Evolutionary conservation across 1,139 yeast genomes (phyloP).

Genomic region (Protomyces inouyei): DNA sequence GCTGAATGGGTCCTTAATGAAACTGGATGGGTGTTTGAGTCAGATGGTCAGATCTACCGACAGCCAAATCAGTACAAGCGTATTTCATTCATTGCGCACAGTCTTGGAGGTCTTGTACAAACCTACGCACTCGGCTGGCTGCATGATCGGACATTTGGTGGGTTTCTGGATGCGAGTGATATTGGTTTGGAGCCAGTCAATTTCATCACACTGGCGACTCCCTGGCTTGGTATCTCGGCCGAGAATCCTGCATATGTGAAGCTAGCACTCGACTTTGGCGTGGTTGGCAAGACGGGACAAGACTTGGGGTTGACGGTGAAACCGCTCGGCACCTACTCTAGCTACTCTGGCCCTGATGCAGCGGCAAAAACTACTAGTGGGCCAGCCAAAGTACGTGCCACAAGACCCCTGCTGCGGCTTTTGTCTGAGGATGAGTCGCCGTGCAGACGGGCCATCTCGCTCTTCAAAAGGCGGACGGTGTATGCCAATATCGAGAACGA

Average conservation of each 20-base stretch:
- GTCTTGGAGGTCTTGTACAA: slow-evolving; percentile 87
- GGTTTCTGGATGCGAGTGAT: slow-evolving; percentile 49
- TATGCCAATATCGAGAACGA: slow-evolving; percentile 79
- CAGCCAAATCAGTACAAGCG: slow-evolving; percentile 42
- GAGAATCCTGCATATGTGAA: slow-evolving; percentile 88
- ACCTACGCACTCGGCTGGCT: slow-evolving; percentile 85
- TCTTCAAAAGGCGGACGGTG: slow-evolving; percentile 64
- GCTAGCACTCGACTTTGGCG: slow-evolving; percentile 76
- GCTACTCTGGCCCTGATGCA: background rate
- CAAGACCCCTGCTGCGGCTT: slow-evolving; percentile 61
- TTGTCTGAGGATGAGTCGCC: slow-evolving; percentile 69
- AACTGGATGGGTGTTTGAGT: slow-evolving; percentile 26
- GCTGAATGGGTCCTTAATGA: slow-evolving; percentile 51
- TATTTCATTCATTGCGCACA: slow-evolving; percentile 86
- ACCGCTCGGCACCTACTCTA: slow-evolving; percentile 5
- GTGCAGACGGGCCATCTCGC: slow-evolving; percentile 59
- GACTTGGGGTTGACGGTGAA: slow-evolving; percentile 66
- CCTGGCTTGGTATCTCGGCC: slow-evolving; percentile 74
- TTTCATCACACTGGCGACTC: slow-evolving; percentile 80
- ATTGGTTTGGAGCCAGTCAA: slow-evolving; percentile 61
- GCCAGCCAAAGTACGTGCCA: slow-evolving; percentile 10
- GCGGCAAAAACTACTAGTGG: slow-evolving; percentile 4
- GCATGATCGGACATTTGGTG: slow-evolving; percentile 42
- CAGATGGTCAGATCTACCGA: slow-evolving; percentile 1
- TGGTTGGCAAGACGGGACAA: slow-evolving; percentile 90